Evolutionary conservation across 805 yeast species (phyloP).

Genomic region (Yarrowia sp.): DNA sequence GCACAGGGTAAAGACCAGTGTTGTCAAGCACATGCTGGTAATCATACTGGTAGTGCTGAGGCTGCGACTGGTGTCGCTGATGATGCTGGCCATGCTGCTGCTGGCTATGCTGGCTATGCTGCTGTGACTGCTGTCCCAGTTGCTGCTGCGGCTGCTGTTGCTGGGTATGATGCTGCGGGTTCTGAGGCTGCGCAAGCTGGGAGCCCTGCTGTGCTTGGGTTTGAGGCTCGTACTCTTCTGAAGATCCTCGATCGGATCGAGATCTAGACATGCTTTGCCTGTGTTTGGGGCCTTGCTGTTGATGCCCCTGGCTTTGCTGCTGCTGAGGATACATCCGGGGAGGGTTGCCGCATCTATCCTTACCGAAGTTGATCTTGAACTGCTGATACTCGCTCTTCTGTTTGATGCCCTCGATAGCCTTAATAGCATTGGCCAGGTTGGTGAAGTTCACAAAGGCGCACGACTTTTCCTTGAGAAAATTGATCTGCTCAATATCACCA

Average conservation of each 20-base stretch:
- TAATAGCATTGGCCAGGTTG: constrained; percentile 86
- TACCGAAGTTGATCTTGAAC: constrained; percentile 88
- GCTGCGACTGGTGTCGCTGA: constrained; percentile 20
- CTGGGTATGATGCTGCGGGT: not conserved
- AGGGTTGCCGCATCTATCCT: constrained; percentile 93
- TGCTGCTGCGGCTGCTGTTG: constrained; percentile 12
- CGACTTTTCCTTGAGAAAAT: constrained; percentile 78
- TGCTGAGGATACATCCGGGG: constrained; percentile 54
- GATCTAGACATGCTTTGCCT: constrained; percentile 30
- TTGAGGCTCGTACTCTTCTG: constrained; percentile 20
- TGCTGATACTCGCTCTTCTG: constrained; percentile 66
- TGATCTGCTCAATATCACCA: constrained; percentile 96
- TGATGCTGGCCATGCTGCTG: constrained; percentile 12
- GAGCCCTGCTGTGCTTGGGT: not conserved
- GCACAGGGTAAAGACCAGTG: constrained; percentile 29
- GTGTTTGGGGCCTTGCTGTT: constrained; percentile 15
- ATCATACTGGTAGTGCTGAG: constrained; percentile 14
- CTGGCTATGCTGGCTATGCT: constrained; percentile 19
- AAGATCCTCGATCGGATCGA: constrained; percentile 19
- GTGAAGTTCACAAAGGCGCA: constrained; percentile 94
- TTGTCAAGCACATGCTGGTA: constrained; percentile 25
- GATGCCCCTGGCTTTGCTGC: constrained; percentile 20
- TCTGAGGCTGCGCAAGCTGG: not conserved
- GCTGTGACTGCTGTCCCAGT: constrained; percentile 5
- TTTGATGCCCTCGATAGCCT: constrained; percentile 90